These are phyloP conservation scores for Amaranthus palmeri DNA, from an alignment of 148 eudicot species.

Conservation along the genomic window DNA sequence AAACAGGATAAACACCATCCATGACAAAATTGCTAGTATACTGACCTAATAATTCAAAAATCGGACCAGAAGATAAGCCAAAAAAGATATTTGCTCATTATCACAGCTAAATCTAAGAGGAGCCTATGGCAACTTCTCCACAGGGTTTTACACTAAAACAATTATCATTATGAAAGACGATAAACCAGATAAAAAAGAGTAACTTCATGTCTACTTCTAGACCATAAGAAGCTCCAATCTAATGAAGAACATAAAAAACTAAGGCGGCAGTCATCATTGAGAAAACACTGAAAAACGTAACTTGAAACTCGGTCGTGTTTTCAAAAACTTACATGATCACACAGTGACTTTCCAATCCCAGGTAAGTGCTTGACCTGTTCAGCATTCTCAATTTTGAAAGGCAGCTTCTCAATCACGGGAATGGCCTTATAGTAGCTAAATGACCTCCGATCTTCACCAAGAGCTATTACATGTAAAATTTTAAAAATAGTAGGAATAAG, in stretches of 20 bases:
- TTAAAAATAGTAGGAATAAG: conserved; percentile 9
- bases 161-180: background rate
- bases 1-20: background rate
- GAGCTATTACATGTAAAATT: conserved; percentile 34
- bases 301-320: background rate
- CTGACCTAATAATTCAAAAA: background rate
- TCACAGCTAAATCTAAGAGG: background rate
- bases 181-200: background rate
- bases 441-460: conserved; percentile 95
- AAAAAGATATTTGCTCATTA: background rate
- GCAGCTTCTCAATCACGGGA: conserved; percentile 86
- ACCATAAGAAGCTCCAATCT: background rate
- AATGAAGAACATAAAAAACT: background rate
- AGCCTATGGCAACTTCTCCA: background rate
- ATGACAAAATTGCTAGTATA: background rate
- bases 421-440: conserved; percentile 93
- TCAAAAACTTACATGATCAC: conserved; percentile 74
- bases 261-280: conserved; percentile 2
- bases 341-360: conserved; percentile 82
- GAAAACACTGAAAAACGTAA: background rate
- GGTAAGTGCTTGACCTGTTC: conserved; percentile 89
- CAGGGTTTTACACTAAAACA: background rate
- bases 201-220: background rate
- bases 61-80: background rate
- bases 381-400: conserved; percentile 72